Conservation (phyloP, 2,329 filamentous ascomycete species). For the Sordariomycetes sp. region DNA sequence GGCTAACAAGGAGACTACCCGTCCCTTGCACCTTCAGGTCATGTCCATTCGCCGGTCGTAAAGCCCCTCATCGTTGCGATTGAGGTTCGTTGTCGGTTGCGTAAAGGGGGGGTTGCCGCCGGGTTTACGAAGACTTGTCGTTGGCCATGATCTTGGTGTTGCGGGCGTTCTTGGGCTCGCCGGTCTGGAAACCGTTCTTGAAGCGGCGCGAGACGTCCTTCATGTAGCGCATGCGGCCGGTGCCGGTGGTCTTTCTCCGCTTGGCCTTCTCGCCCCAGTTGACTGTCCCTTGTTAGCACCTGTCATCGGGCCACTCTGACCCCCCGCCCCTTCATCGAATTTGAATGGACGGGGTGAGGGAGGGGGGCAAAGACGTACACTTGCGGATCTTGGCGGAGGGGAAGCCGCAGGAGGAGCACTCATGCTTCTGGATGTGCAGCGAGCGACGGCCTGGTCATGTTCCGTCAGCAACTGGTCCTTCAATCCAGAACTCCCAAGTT, state of each 20-base stretch:
- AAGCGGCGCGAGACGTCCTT: conserved; percentile 88
- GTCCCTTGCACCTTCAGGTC: too few relatives aligned
- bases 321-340: too few relatives aligned
- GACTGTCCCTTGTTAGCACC: conserved; percentile 48
- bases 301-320: too few relatives aligned
- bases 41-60: too few relatives aligned
- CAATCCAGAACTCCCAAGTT: conserved; percentile 1
- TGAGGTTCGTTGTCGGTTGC: too few relatives aligned
- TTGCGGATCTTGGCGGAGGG: conserved; percentile 94
- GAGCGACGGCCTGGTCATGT: conserved; percentile 70
- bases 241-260: conserved; percentile 98
- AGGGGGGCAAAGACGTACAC: conserved; percentile 62
- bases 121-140: too few relatives aligned
- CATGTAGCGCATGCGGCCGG: conserved; percentile 91
- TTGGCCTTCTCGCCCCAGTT: conserved; percentile 99
- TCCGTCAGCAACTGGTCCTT: conserved; percentile 14
- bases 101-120: too few relatives aligned
- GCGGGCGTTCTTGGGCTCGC: conserved; percentile 75
- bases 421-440: conserved; percentile 99
- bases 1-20: too few relatives aligned
- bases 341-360: background rate
- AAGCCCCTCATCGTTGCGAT: too few relatives aligned
- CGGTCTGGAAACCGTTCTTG: conserved; percentile 96
- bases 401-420: conserved; percentile 92
- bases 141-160: conserved; percentile 3